phyloP scores from a whole-genome alignment of 1,139 yeast species.

The Magnusiomyces sp. region DNA sequence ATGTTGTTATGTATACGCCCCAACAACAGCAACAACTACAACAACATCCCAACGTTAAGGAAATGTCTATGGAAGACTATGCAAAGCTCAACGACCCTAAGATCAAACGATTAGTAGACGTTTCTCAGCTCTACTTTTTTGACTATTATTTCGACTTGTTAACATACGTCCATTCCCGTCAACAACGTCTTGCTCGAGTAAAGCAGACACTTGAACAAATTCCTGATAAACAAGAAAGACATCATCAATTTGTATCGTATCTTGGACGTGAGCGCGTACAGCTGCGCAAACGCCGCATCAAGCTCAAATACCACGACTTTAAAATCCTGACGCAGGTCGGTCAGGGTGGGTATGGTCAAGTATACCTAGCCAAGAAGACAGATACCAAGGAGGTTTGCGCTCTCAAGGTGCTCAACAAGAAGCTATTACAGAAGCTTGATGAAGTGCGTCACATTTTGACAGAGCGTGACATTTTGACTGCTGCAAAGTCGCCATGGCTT shows the following conservation, averaged over 20 bases:
- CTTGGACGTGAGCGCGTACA: conserved; percentile 77
- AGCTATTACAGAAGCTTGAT: conserved; percentile 75
- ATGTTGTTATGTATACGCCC: no score
- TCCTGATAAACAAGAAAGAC: conserved; percentile 43
- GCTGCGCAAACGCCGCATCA: conserved; percentile 78
- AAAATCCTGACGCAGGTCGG: conserved; percentile 97
- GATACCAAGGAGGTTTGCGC: conserved; percentile 97
- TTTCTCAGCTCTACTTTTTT: conserved; percentile 65
- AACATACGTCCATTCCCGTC: conserved; percentile 81
- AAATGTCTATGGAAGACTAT: conserved; percentile 25
- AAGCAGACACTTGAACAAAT: conserved; percentile 45
- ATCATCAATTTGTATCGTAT: conserved; percentile 72
- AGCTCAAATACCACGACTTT: conserved; percentile 91
- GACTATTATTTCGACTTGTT: conserved; percentile 96
- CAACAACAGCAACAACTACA: neutral
- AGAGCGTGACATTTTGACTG: conserved; percentile 91
- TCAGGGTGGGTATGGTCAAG: conserved; percentile 94
- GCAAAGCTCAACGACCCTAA: conserved; percentile 61
- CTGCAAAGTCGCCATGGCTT: conserved; percentile 92
- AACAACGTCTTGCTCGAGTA: conserved; percentile 67
- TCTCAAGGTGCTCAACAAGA: conserved; percentile 82
- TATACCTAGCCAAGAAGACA: conserved; percentile 67
- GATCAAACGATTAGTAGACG: conserved; percentile 80
- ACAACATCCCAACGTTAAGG: neutral
- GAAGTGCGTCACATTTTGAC: conserved; percentile 95